Evolutionary conservation across 495 filamentous ascomycete species (phyloP).

Genomic region (Penicillium waksmanii): DNA sequence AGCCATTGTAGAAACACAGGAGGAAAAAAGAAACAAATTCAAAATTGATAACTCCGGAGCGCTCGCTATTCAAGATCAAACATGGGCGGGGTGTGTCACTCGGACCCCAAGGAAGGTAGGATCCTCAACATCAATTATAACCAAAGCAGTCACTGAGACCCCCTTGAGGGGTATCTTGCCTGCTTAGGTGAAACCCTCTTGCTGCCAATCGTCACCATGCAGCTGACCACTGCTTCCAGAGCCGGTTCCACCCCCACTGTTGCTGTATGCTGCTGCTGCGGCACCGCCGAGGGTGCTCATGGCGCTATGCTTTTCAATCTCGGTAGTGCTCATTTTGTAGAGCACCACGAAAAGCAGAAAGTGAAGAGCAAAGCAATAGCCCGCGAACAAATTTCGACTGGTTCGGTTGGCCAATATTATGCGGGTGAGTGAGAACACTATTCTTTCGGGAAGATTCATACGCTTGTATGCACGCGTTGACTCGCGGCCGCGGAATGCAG

Average conservation of each 20-base stretch:
- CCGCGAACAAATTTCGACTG: slow-evolving; percentile 93
- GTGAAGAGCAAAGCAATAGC: slow-evolving; percentile 88
- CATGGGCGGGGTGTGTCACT: slow-evolving; percentile 9
- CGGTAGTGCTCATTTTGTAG: slow-evolving; percentile 76
- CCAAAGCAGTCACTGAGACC: slow-evolving; percentile 3
- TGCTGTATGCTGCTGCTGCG: slow-evolving; percentile 48
- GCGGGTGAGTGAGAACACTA: slow-evolving; percentile 87
- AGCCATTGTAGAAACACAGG: slow-evolving; percentile 13
- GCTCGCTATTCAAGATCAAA: slow-evolving; percentile 27
- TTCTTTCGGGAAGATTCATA: slow-evolving; percentile 88
- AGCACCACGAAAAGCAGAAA: slow-evolving; percentile 82
- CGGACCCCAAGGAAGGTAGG: neutral
- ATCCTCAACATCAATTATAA: slow-evolving; percentile 2
- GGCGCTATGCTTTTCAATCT: slow-evolving; percentile 59
- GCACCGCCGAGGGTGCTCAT: slow-evolving; percentile 47
- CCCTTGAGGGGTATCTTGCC: slow-evolving; percentile 15
- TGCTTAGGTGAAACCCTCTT: slow-evolving; percentile 56
- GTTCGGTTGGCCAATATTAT: slow-evolving; percentile 88
- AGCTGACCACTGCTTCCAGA: slow-evolving; percentile 45
- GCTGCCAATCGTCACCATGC: slow-evolving; percentile 63
- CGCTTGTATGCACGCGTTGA: slow-evolving; percentile 90
- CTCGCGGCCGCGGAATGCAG: slow-evolving; percentile 90
- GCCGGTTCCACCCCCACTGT: slow-evolving; percentile 30
- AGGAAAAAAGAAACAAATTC: slow-evolving; percentile 10
- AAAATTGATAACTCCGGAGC: slow-evolving; percentile 21